These are phyloP conservation scores for Hypomyces perniciosus DNA, from an alignment of 2,329 filamentous ascomycete genomes.

Conservation along the genomic window DNA sequence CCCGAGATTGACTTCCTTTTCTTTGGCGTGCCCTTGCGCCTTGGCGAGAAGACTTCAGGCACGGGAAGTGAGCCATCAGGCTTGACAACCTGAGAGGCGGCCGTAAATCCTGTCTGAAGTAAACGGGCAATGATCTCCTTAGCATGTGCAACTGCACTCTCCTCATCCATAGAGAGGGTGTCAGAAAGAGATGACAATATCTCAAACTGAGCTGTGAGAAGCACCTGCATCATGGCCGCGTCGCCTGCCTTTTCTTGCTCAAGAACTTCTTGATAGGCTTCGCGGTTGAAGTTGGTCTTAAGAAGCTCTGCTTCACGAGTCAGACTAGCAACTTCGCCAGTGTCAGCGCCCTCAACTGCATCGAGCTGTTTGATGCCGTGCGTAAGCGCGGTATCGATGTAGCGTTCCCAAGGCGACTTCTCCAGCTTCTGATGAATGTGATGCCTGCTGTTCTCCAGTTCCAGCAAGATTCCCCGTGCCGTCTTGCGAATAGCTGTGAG, in stretches of 20 bases:
- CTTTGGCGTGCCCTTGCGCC: conserved; percentile 70
- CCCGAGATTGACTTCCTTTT: conserved; percentile 51
- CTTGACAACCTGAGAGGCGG: conserved; percentile 79
- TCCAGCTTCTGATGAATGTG: conserved; percentile 82
- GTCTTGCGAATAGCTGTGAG: conserved; percentile 76
- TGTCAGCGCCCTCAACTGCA: conserved; percentile 44
- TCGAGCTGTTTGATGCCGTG: conserved; percentile 77
- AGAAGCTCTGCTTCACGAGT: conserved; percentile 79
- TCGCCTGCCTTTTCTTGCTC: conserved; percentile 83
- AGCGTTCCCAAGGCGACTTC: conserved; percentile 79
- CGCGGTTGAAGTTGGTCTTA: conserved; percentile 74
- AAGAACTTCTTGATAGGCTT: conserved; percentile 68
- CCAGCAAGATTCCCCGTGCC: conserved; percentile 74
- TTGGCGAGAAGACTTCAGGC: conserved; percentile 63
- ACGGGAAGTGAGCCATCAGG: conserved; percentile 65
- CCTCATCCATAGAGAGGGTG: conserved; percentile 75
- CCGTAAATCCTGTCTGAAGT: conserved; percentile 67
- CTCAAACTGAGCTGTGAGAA: conserved; percentile 88
- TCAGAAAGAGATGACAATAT: conserved; percentile 78
- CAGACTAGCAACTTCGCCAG: conserved; percentile 61
- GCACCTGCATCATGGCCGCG: conserved; percentile 68
- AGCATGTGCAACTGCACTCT: conserved; percentile 74
- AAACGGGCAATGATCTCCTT: conserved; percentile 71
- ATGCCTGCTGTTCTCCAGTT: conserved; percentile 83
- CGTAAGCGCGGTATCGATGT: conserved; percentile 79